Percentiles rank a stretch among this genome's conserved stretches.
phyloP scores from a whole-genome alignment of 2,329 filamentous ascomycete species.

The Penicillium sp. region DNA sequence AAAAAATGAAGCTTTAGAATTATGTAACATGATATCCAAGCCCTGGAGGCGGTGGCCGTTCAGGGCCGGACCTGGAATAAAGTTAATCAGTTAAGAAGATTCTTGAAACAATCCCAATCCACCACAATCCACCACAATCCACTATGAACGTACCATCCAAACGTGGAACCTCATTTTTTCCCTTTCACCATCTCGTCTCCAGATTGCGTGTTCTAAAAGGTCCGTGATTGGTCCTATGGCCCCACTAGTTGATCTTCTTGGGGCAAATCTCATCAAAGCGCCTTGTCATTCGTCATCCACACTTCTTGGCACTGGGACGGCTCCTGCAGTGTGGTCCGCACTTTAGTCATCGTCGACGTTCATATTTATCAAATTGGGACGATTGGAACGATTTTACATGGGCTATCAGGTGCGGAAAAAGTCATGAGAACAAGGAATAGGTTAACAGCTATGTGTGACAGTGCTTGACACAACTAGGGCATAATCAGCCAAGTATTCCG shows the following conservation, averaged over 20 bases:
- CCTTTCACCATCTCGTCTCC: constrained; percentile 8
- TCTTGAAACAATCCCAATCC: background rate
- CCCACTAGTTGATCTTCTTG: constrained; percentile 6
- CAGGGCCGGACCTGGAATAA: background rate
- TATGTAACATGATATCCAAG: background rate
- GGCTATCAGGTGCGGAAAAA: background rate
- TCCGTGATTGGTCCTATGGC: constrained; percentile 1
- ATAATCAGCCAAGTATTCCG: background rate
- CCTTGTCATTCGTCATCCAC: constrained; percentile 1
- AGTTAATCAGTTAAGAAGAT: background rate
- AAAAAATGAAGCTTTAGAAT: background rate
- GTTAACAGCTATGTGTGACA: background rate
- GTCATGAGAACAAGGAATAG: background rate
- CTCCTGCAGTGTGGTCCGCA: background rate
- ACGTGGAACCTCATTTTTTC: background rate
- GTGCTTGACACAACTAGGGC: background rate
- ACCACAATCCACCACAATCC: background rate
- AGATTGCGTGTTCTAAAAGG: constrained; percentile 10
- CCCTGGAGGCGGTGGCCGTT: background rate
- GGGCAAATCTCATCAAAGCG: constrained; percentile 2
- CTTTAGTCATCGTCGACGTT: background rate
- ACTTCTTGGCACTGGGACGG: background rate
- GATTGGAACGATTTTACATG: background rate
- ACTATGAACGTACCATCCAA: background rate
- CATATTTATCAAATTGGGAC: background rate